These are phyloP conservation scores for Schizochytrium sp. DNA, from an alignment of 108 stramenopile genomes.

Conservation along the genomic window DNA sequence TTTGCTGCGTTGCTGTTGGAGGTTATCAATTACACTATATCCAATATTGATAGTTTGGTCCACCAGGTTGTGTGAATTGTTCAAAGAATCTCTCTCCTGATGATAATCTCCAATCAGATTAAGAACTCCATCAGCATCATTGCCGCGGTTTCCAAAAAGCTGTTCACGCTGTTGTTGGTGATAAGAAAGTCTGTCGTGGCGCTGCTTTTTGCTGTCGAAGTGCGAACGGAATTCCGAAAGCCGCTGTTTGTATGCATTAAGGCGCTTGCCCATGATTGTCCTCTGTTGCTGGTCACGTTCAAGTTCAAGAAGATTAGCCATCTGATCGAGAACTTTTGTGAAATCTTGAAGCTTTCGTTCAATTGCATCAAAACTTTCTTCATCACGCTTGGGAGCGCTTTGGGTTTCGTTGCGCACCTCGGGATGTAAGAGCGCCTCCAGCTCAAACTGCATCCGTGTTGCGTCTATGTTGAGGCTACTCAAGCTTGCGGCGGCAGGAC, in stretches of 20 bases:
- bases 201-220: constrained; percentile 6
- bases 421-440: constrained; percentile 50
- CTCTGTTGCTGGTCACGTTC: constrained; percentile 27
- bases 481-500: constrained; percentile 14
- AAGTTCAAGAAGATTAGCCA: constrained; percentile 8
- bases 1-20: constrained; percentile 37
- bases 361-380: constrained; percentile 30
- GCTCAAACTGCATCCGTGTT: constrained; percentile 26
- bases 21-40: constrained; percentile 41
- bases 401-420: constrained; percentile 38
- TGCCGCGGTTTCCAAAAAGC: constrained; percentile 33
- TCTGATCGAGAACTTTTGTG: neutral
- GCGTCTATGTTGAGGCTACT: constrained; percentile 42
- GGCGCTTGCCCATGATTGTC: constrained; percentile 13
- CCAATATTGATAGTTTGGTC: constrained; percentile 8
- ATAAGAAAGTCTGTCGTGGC: neutral
- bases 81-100: constrained; percentile 21
- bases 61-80: constrained; percentile 11
- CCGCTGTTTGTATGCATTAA: neutral
- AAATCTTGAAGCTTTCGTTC: constrained; percentile 42
- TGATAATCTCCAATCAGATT: neutral
- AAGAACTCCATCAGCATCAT: constrained; percentile 8
- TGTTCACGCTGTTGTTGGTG: constrained; percentile 22
- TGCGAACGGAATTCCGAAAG: neutral
- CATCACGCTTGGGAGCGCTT: neutral